Evolutionary conservation across 106 monocot species (phyloP), one percentile per base, ranked within the genome.

Genomic region (Gastrodia elata): DNA sequence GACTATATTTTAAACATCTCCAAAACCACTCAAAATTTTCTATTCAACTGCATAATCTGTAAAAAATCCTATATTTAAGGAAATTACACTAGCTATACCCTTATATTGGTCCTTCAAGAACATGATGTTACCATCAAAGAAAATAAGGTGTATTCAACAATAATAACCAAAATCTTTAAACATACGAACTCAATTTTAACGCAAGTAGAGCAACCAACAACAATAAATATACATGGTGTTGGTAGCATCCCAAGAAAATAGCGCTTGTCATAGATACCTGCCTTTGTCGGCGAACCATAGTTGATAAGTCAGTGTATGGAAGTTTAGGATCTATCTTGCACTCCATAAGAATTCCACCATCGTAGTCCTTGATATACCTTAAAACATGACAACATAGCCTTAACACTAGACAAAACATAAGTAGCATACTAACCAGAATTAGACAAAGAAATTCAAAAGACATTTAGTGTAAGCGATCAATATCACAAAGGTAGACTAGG

Each of bases 341-440:
- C 74, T 98, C 97, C 97, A 98, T 93, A 52, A 98, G 83, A 80
- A 93, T 85, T 52, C 93, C 97, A 75, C 93, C 93, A 79, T 98
- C 97, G 76, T 98, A 98, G 64, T 98, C 97, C 80, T 98, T 98
- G 33, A 98, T 91, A 56, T 88, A 98, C 48, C 97, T 98, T n/a
- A 28, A 76, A 71, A 18, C 11, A 65, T 0, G 4, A 36, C 8
- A 71, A 27, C 74, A 46, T 14, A 6, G 57, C 26, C 57, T 46
- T 58, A 58, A 58, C 27, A 58, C 24, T 26, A 58, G 27, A 58
- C 24, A 58, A 44, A 58, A 6, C 57, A 26, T 3, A 61, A 32
- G 13, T 32, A 32, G 9, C 30, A 30, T 15, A 8, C 11, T 30
- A 30, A 22, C 14, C 30, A 11, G 0, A 30, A 30, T 61, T 33